Percentiles rank a stretch among this genome's conserved stretches.
Conservation (phyloP, 768 basidiomycete species). For the Tephrocybe sp. region DNA sequence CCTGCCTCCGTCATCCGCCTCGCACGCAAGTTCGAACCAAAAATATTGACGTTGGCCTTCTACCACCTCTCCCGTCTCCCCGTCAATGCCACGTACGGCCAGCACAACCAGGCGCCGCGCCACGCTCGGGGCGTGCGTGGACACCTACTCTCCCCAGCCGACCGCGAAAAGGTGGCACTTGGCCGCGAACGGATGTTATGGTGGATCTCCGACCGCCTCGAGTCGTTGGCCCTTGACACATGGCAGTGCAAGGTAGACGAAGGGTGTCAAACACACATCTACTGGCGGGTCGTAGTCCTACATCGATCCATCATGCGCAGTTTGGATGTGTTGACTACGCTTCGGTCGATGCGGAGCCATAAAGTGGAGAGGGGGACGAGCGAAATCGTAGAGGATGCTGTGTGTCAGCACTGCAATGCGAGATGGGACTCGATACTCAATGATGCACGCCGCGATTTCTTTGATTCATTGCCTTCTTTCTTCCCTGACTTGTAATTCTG, state of each 20-base stretch:
- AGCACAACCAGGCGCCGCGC: slow-evolving; percentile 18
- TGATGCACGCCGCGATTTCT: slow-evolving; percentile 24
- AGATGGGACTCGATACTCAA: slow-evolving; percentile 23
- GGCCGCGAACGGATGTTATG: slow-evolving; percentile 24
- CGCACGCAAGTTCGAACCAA: slow-evolving; percentile 23
- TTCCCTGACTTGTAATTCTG: slow-evolving; percentile 23
- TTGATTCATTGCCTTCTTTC: slow-evolving; percentile 21
- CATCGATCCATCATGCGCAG: slow-evolving; percentile 22
- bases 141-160: slow-evolving; percentile 18
- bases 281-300: slow-evolving; percentile 23
- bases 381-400: slow-evolving; percentile 21
- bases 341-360: slow-evolving; percentile 23
- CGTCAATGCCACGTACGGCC: slow-evolving; percentile 21
- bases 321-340: slow-evolving; percentile 21
- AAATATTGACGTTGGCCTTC: slow-evolving; percentile 18
- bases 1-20: slow-evolving; percentile 23
- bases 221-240: slow-evolving; percentile 20
- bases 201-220: slow-evolving; percentile 22
- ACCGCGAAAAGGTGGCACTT: slow-evolving; percentile 20
- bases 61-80: slow-evolving; percentile 23
- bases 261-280: slow-evolving; percentile 21
- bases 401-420: slow-evolving; percentile 22
- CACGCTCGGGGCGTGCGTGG: slow-evolving; percentile 20
- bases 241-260: slow-evolving; percentile 21
- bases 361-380: slow-evolving; percentile 22